Base-by-base conservation (phyloP, 1,284 basidiomycete species). In the Xerocomus amazonicus region DNA sequence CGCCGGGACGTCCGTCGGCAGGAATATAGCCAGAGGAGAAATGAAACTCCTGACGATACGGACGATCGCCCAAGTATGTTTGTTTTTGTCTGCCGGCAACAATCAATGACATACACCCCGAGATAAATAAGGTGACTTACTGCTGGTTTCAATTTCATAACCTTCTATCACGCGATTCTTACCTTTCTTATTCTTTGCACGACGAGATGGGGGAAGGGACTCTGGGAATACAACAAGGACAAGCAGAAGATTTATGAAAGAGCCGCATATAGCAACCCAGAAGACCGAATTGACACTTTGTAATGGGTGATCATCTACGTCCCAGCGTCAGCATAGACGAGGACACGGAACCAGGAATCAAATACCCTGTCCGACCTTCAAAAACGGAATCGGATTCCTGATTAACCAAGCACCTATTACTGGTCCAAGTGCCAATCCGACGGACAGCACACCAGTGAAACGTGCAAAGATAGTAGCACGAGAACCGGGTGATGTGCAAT, bases 401-500 rank as follows among this genome's bases (percentile, higher is more conserved):
- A 93, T 87, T 45, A 92, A 65, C 68, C 80, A 80, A 7, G 83
- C 83, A 38, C 88, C 90, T 26, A 93, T 69, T 27, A 78, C 73
- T 3, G 92, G 88, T 0, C 90, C 89, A 10, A 86, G 54, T 3
- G 84, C 80, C 56, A 91, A 78, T 14, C 92, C 90, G 47, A 88
- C 62, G 63, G 80, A 83, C 55, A 84, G 74, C 10, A 87, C 77
- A 14, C 87, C 87, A 7, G 78, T 77, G 60, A 93, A 86, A 17
- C 88, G 81, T 19, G 88, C 85, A 70, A 92, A 94, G 34, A 90
- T 81, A 31, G 83, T 79, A 0, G 91, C 83, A 42, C 91, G 80
- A 17, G 89, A 91, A 39, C 90, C 91, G 50, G 85, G 78, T 4
- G 89, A 88, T 2, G 92, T 93, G 62, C 88, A 89, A 62, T 95